Conservation (phyloP, 2,329 filamentous ascomycete species). For the Botrytis sinoallii region DNA sequence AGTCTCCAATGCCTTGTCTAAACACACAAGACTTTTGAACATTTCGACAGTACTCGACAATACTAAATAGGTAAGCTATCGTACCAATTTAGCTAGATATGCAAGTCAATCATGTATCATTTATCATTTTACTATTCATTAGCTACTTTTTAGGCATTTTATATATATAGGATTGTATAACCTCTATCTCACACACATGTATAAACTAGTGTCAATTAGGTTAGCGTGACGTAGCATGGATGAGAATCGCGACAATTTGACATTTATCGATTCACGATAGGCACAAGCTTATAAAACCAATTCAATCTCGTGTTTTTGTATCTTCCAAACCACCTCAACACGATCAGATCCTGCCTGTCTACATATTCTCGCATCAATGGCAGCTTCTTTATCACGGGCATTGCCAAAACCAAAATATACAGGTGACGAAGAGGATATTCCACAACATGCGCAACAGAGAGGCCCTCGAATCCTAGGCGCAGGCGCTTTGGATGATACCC, state of each 20-base stretch:
- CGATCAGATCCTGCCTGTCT: not conserved
- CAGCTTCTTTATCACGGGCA: conserved; percentile 70
- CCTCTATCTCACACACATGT: not conserved
- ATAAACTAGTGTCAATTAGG: conserved; percentile 20
- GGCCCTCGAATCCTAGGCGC: conserved; percentile 80
- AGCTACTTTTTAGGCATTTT: not conserved
- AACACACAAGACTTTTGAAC: not conserved
- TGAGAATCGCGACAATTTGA: conserved; percentile 21
- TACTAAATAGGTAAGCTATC: not conserved
- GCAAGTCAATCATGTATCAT: not conserved
- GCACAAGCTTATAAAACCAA: not conserved
- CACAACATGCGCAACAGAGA: conserved; percentile 66
- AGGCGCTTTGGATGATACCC: conserved; percentile 76
- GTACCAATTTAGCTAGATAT: not conserved
- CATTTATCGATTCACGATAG: conserved; percentile 17
- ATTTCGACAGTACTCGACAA: not conserved
- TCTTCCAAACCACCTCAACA: not conserved
- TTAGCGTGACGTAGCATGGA: conserved; percentile 15
- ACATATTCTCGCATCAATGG: conserved; percentile 60
- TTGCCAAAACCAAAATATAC: conserved; percentile 89
- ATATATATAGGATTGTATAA: not conserved
- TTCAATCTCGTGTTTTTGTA: conserved; percentile 8
- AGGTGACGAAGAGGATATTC: conserved; percentile 81
- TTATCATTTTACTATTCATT: not conserved
- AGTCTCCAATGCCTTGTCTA: not conserved